A percentile compares a stretch with the other conserved stretches of the same genome.
Evolutionary conservation across 805 yeast genomes (phyloP).

Genomic region (Brettanomyces nanus): DNA sequence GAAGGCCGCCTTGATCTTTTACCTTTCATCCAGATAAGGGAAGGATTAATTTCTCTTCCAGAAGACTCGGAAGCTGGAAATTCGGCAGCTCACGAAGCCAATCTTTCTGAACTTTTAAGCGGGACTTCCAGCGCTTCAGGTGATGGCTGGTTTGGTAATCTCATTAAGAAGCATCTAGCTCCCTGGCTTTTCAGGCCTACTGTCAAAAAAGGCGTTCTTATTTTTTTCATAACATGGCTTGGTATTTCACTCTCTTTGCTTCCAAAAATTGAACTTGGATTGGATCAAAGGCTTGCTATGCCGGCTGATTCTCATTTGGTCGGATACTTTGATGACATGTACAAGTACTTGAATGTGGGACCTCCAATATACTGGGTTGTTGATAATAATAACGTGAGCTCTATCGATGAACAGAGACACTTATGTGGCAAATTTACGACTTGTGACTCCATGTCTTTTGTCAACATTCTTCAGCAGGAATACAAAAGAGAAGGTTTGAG

Average conservation of each 20-base stretch:
- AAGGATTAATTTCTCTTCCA: slow-evolving; percentile 9
- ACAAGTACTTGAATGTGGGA: slow-evolving; percentile 69
- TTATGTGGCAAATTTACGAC: slow-evolving; percentile 84
- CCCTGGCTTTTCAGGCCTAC: slow-evolving; percentile 46
- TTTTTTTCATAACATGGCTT: slow-evolving; percentile 51
- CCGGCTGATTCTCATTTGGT: slow-evolving; percentile 79
- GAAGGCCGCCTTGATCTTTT: slow-evolving; percentile 50
- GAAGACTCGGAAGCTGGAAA: slow-evolving; percentile 5
- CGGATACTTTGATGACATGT: slow-evolving; percentile 70
- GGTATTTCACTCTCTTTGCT: slow-evolving; percentile 61
- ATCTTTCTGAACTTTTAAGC: slow-evolving; percentile 18
- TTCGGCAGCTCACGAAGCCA: slow-evolving; percentile 6
- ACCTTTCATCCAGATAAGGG: slow-evolving; percentile 38
- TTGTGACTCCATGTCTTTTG: slow-evolving; percentile 70
- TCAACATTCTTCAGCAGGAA: slow-evolving; percentile 81
- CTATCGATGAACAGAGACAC: slow-evolving; percentile 53
- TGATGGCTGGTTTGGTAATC: slow-evolving; percentile 27
- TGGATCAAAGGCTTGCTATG: slow-evolving; percentile 84
- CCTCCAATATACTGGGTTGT: slow-evolving; percentile 89
- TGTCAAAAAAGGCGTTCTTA: slow-evolving; percentile 39
- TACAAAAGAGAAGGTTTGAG: slow-evolving; percentile 55
- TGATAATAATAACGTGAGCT: slow-evolving; percentile 56
- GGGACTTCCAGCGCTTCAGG: slow-evolving; percentile 8
- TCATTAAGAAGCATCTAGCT: slow-evolving; percentile 45
- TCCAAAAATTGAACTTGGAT: slow-evolving; percentile 67